A percentile compares a stretch with the other conserved stretches of the same genome.
phyloP scores from a whole-genome alignment of 129 eudicot species.

The Silybum marianum region DNA sequence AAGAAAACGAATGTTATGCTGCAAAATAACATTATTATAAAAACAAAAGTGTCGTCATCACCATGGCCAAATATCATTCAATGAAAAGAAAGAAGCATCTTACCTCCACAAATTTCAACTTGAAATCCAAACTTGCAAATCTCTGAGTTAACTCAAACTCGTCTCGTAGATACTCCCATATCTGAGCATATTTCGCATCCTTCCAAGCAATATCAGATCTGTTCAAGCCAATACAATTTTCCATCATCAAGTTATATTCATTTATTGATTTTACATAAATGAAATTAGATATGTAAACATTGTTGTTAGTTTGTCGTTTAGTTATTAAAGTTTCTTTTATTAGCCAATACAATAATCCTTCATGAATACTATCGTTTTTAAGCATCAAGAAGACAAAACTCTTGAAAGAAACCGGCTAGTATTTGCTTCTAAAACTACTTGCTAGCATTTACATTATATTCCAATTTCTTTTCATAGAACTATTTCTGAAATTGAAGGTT shows the following conservation, averaged over 20 bases:
- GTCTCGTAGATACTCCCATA: slow-evolving; percentile 95
- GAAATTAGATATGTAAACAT: not conserved
- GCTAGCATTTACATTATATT: not conserved
- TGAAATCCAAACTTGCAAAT: slow-evolving; percentile 94
- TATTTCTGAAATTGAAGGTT: not conserved
- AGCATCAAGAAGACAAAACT: not conserved
- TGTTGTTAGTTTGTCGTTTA: not conserved
- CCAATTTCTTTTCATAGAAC: not conserved
- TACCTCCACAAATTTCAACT: slow-evolving; percentile 97
- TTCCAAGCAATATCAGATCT: slow-evolving; percentile 98
- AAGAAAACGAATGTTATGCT: slow-evolving; percentile 95
- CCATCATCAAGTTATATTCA: slow-evolving; percentile 25
- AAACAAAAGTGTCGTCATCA: not conserved
- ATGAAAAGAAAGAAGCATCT: not conserved
- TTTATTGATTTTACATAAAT: not conserved
- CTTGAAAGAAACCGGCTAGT: not conserved
- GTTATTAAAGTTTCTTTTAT: not conserved
- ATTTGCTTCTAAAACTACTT: not conserved
- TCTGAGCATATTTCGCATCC: slow-evolving; percentile 95
- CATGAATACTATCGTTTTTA: not conserved
- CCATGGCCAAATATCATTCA: not conserved
- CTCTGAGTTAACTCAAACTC: slow-evolving; percentile 96
- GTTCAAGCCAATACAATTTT: slow-evolving; percentile 22
- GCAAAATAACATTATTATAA: slow-evolving; percentile 30
- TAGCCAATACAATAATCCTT: not conserved